phyloP scores from a whole-genome alignment of 2,329 filamentous ascomycete species.

The Exophiala alcalophila region DNA sequence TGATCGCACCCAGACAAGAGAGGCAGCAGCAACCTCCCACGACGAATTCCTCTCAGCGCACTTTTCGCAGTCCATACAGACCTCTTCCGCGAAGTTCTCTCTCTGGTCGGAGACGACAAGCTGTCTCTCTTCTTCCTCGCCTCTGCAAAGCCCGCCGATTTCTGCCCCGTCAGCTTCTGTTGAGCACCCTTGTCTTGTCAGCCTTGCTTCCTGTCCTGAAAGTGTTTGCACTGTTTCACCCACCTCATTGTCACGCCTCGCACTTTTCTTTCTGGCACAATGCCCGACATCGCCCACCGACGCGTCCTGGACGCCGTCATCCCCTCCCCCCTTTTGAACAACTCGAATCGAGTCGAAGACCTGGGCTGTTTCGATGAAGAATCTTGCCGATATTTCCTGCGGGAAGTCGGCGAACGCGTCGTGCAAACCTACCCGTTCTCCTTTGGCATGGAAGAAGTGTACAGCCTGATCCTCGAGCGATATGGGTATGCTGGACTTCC shows the following conservation, averaged over 20 bases:
- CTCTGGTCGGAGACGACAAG: not conserved
- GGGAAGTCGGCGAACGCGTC: conserved; percentile 29
- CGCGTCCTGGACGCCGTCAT: conserved; percentile 10
- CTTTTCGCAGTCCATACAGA: not conserved
- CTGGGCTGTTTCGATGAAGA: conserved; percentile 32
- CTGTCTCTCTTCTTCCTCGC: not conserved
- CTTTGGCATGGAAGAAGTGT: conserved; percentile 33
- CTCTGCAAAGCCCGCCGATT: not conserved
- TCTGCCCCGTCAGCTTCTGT: not conserved
- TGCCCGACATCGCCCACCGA: conserved; percentile 12
- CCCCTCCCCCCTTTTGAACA: conserved; percentile 4
- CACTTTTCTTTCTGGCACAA: conserved; percentile 1
- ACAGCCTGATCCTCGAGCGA: conserved; percentile 26
- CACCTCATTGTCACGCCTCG: not conserved
- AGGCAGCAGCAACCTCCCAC: no score
- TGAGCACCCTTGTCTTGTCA: conserved; percentile 2
- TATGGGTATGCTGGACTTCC: conserved; percentile 28
- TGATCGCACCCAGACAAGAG: no score
- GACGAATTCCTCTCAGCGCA: not conserved
- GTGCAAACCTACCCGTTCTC: conserved; percentile 31
- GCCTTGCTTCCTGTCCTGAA: conserved; percentile 4
- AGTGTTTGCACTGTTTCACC: not conserved
- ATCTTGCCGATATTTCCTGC: conserved; percentile 31
- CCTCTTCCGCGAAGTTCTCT: not conserved
- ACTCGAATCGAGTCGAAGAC: conserved; percentile 13